phyloP scores from a whole-genome alignment of 768 basidiomycete genomes.

The Xerocomus brunneocitrinus region DNA sequence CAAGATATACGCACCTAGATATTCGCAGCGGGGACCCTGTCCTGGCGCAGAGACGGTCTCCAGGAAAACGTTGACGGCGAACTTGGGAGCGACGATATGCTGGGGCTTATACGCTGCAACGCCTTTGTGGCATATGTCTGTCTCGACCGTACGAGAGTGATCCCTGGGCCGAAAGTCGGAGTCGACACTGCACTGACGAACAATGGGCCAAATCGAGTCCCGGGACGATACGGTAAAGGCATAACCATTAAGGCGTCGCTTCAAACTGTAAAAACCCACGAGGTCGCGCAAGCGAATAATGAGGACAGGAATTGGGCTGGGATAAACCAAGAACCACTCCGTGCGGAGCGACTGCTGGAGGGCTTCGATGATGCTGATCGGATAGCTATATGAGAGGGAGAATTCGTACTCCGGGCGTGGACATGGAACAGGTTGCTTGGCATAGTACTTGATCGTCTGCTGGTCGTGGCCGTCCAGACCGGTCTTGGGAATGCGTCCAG shows the following conservation, averaged over 20 bases:
- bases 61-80: conserved; percentile 26
- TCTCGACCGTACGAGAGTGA: background rate
- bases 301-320: conserved; percentile 19
- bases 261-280: conserved; percentile 2
- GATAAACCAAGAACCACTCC: conserved; percentile 10
- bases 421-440: background rate
- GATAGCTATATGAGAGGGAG: background rate
- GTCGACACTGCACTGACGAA: conserved; percentile 15
- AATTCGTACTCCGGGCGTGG: background rate
- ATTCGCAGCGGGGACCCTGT: conserved; percentile 6
- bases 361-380: conserved; percentile 5
- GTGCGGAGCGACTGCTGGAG: conserved; percentile 9
- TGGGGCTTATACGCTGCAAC: conserved; percentile 10
- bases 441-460: conserved; percentile 10
- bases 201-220: conserved; percentile 12
- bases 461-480: conserved; percentile 1
- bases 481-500: conserved; percentile 2
- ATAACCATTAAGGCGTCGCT: background rate
- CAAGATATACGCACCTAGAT: conserved; percentile 26
- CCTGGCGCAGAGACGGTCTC: background rate
- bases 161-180: conserved; percentile 2
- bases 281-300: conserved; percentile 17
- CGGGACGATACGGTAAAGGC: conserved; percentile 7
- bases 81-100: conserved; percentile 13
- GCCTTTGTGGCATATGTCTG: background rate